Base-by-base conservation (phyloP, 2,329 filamentous ascomycete species). In the Cordyceps tenuipes region DNA sequence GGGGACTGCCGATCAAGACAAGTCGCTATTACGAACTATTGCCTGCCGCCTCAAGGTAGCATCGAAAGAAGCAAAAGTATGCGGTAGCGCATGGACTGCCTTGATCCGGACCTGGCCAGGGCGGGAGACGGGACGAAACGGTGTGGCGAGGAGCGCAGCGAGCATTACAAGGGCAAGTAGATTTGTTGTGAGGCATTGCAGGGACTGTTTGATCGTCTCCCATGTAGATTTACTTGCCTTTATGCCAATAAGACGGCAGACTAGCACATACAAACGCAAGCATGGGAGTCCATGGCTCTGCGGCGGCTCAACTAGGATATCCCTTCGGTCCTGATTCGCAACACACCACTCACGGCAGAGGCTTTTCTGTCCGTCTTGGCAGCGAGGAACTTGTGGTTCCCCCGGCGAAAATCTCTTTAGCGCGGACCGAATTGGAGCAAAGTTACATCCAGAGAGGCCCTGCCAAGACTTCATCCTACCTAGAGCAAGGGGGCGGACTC, bases 361-460 rank as follows among this genome's bases (percentile, higher is more conserved):
- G 34, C 34, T n/a, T n/a, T n/a, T n/a, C n/a, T 13, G 34, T 36
- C 34, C 12, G 34, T 12, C 34, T 36, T 13, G 34, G 34, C 41
- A 29, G 29, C 7, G 29, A 29, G 13, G 17, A 5, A 15, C 17
- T 15, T 13, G n/a, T 19, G 34, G 26, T 54, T 39, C 41, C 39
- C 52, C 52, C 4, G 34, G 26, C n/a, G 52, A 55, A 55, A 55
- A 55, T 55, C 52, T 36, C 17, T 55, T 54, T 55, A 55, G 52
- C 52, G 39, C 23, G 2, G 47, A 4, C 13, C 23, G 3, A 8
- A 39, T 23, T 23, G 23, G 23, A 23, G 23, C 23, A 23, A 23
- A n/a, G n/a, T n/a, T n/a, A 23, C 2, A 23, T 23, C 23, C 23
- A 23, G 2, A 23, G 23, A 23, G 23, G 2, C 23, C 23, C 23